Evolutionary conservation across 106 monocot genomes (phyloP).

Genomic region (Dendrobium officinale): DNA sequence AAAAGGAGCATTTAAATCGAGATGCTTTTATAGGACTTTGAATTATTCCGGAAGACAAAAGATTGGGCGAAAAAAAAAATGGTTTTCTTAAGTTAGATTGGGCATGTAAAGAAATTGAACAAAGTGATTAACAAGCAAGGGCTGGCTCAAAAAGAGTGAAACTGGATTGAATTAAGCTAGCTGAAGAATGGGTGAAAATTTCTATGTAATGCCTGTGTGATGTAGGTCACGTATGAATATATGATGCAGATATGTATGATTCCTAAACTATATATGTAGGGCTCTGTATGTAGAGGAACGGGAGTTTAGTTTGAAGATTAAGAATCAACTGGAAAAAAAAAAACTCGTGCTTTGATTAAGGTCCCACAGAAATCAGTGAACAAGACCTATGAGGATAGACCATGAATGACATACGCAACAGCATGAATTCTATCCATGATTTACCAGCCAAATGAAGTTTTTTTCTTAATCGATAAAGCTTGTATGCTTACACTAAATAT

Average conservation of each 20-base stretch:
- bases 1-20: background rate
- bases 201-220: background rate
- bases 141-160: background rate
- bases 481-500: background rate
- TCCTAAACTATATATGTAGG: background rate
- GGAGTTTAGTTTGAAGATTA: background rate
- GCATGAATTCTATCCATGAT: too few relatives aligned
- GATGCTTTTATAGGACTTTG: background rate
- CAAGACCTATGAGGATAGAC: background rate
- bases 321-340: background rate
- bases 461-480: background rate
- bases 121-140: background rate
- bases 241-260: background rate
- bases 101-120: background rate
- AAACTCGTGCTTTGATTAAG: background rate
- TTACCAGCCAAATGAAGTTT: background rate
- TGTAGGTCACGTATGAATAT: too few relatives aligned
- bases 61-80: background rate
- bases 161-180: background rate
- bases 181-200: background rate
- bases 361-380: background rate
- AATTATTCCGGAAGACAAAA: background rate
- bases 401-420: too few relatives aligned
- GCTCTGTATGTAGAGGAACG: background rate
- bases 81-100: background rate